A percentile compares a stretch with the other conserved stretches of the same genome.
Evolutionary conservation across 1,139 yeast genomes (phyloP).

Genomic region (Zygoascus sp.): DNA sequence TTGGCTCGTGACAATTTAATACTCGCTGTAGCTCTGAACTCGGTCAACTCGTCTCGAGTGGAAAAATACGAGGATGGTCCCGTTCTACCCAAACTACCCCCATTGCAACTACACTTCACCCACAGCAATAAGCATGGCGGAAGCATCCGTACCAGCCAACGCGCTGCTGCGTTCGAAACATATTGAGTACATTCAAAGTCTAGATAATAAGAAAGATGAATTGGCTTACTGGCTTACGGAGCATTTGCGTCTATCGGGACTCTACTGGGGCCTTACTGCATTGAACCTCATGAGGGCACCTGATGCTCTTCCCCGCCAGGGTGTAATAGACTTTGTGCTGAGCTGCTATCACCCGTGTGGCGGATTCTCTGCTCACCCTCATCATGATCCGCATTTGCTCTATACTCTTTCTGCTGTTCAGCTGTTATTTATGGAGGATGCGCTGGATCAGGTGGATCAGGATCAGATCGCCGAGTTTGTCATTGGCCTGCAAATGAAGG

Average conservation of each 20-base stretch:
- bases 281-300: slow-evolving; percentile 55
- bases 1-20: too few species aligned
- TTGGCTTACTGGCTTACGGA: slow-evolving; percentile 88
- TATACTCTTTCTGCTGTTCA: slow-evolving; percentile 87
- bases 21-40: too few species aligned
- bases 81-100: not conserved
- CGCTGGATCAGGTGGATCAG: slow-evolving; percentile 43
- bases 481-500: slow-evolving; percentile 55
- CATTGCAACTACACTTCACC: too few species aligned
- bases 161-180: slow-evolving; percentile 44
- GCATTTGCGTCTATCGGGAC: slow-evolving; percentile 80
- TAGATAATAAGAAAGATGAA: slow-evolving; percentile 50
- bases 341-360: slow-evolving; percentile 60
- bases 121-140: not conserved
- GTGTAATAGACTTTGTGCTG: slow-evolving; percentile 62
- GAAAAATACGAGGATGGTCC: too few species aligned
- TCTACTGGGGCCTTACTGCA: slow-evolving; percentile 93
- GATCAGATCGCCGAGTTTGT: slow-evolving; percentile 40
- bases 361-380: slow-evolving; percentile 87
- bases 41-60: too few species aligned
- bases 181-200: slow-evolving; percentile 46
- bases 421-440: slow-evolving; percentile 61
- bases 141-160: not conserved
- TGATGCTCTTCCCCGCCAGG: slow-evolving; percentile 54
- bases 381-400: slow-evolving; percentile 85